Evolutionary conservation across 192 early-diverging fungal species (phyloP), one percentile per base, ranked within the genome.

Genomic region (Coemansia furcata): DNA sequence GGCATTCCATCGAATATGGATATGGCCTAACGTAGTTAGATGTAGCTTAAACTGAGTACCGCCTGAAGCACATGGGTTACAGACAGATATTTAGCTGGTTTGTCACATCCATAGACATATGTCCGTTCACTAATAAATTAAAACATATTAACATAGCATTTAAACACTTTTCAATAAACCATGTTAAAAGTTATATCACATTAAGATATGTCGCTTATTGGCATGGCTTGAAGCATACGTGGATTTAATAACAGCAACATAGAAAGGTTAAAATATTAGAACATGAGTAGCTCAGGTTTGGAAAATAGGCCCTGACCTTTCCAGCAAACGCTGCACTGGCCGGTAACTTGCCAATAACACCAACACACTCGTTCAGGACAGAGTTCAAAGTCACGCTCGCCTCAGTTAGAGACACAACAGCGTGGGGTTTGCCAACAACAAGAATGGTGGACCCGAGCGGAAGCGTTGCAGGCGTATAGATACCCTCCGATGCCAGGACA

Each of bases 371-470:
- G 35, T 74, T 62, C 2, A 84, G 70, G 7, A 72, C 75, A 55
- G 62, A 46, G 40, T 73, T 72, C 35, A 80, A 59, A 0, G 52
- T 72, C 3, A 61, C 66, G 17, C 14, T 40, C 9, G 77, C 74
- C 4, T 60, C 71, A 6, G 66, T 63, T 10, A 69, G 14, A 4
- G 77, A 74, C 5, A 80, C 74, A 4, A 68, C 72, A 3, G 40
- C 44, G 15, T 67, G 59, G 4, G 75, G 76, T 35, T 59, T 46
- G 72, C 91, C 89, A 36, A 91, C 87, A 59, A 89, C 86, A 39
- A 93, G 74, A 37, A 91, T 88, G 0, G 82, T 65, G 2, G 88
- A 71, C n/a, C 84, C 85, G 6, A 80, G 78, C 47, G 70, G 70
- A 26, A 78, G 87, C 83, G 67, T 85, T 81, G 17, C 55, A 3